phyloP scores from a whole-genome alignment of 2,329 filamentous ascomycete species.

The Lecanicillium sp. region DNA sequence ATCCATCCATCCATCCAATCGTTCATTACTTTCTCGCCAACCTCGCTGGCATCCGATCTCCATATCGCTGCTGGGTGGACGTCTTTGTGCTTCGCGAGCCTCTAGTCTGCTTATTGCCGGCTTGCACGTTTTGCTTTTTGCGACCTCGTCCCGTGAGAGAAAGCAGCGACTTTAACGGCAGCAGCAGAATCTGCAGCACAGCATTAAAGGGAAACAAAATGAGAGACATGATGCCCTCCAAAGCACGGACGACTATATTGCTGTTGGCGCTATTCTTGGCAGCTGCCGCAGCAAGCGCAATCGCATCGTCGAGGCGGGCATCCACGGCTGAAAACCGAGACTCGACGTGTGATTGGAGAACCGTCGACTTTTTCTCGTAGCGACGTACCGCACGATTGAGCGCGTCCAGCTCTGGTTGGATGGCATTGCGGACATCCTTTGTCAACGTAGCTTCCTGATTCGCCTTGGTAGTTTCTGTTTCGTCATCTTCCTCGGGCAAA shows the following conservation, averaged over 20 bases:
- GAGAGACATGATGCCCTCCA: conserved; percentile 25
- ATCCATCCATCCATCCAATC: background rate
- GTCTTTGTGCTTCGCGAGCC: background rate
- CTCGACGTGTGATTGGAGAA: conserved; percentile 69
- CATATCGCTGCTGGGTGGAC: conserved; percentile 21
- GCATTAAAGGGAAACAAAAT: conserved; percentile 34
- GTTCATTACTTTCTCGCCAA: conserved; percentile 5
- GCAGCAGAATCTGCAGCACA: conserved; percentile 28
- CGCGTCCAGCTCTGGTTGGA: conserved; percentile 79
- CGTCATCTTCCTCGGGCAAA: conserved; percentile 18
- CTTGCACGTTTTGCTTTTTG: conserved; percentile 15
- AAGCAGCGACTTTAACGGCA: conserved; percentile 29
- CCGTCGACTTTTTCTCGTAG: conserved; percentile 80
- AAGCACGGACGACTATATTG: conserved; percentile 27
- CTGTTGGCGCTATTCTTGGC: conserved; percentile 40
- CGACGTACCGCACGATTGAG: conserved; percentile 80
- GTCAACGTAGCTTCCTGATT: conserved; percentile 36
- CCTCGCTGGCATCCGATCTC: conserved; percentile 23
- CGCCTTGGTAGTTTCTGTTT: conserved; percentile 22
- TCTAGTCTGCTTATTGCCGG: background rate
- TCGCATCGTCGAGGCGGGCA: conserved; percentile 62
- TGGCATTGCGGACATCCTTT: conserved; percentile 52
- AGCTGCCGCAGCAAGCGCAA: conserved; percentile 72
- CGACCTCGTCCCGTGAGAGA: conserved; percentile 19
- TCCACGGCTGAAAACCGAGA: conserved; percentile 66